Evolutionary conservation across 2,329 filamentous ascomycete genomes (phyloP), one percentile per base, ranked within the genome.

Genomic region (Colletotrichum sp.): DNA sequence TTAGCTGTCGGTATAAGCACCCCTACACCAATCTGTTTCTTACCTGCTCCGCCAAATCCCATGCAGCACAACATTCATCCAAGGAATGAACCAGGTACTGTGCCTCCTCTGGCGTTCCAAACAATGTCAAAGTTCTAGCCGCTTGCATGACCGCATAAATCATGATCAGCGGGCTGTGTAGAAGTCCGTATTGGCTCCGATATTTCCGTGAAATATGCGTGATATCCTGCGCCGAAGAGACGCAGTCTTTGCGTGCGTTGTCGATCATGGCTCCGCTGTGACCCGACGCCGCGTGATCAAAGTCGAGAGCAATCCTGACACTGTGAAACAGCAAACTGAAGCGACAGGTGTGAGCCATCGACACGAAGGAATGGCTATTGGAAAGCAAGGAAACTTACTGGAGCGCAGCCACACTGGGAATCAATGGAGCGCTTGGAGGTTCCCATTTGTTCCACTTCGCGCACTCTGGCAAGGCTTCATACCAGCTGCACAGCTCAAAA

Each of bases 251-350:
- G 5, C 71, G 61, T 21, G 65, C 61, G 43, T 69, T 63, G 8
- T 74, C 55, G 61, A 62, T n/a, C 11, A 58, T 29, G 24, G 51
- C 33, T 5, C 65, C 18, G 13, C 2, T 21, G 18, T 36, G 36
- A 4, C 24, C 43, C 3, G 70, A 72, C 5, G 61, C 29, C 36
- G 74, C 73, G 15, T 75, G 63, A 58, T 78, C 77, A 38, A 76
- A 76, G 59, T 80, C 78, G 5, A 80, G 72, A 4, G 76, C 75
- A 24, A 80, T 80, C 1, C 78, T 78, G 8, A 76, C 74, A 33
- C 78, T 79, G 57, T 79, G 70, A n/a, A 77, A 79, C 2, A 79
- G 54, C 2, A 79, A 61, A 9, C 57, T 72, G 11, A 13, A 24
- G 43, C 43, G n/a, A 16, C 12, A 21, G 21, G 3, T 2, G 31